Evolutionary conservation across 495 filamentous ascomycete genomes (phyloP), one percentile per base, ranked within the genome.

Genomic region (Hypoxylon lienhwacheense): DNA sequence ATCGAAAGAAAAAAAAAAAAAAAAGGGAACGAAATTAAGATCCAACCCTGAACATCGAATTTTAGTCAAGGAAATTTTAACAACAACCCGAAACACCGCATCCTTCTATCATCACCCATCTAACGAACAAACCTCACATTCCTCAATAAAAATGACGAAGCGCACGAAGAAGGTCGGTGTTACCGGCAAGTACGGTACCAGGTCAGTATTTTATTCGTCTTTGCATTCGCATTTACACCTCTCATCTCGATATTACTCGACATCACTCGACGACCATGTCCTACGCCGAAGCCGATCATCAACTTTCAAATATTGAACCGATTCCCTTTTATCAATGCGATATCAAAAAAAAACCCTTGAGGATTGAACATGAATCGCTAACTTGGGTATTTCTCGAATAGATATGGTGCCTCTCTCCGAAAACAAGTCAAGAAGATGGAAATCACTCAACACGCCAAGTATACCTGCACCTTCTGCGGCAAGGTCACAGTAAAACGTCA

Each of bases 341-440:
- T 21, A 0, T 24, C 17, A 25, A 42, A 21, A 49, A n/a, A n/a
- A n/a, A n/a, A n/a, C n/a, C n/a, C n/a, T n/a, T n/a, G n/a, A n/a
- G n/a, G n/a, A n/a, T n/a, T n/a, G n/a, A n/a, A n/a, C n/a, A n/a
- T n/a, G n/a, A 17, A 4, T 11, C 12, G 8, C 57, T 61, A 20
- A 61, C 35, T 7, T 28, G 4, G 3, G 6, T 26, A 36, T 3
- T 46, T 24, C 41, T 39, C 33, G 17, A 54, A 41, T 37, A 61
- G 93, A 86, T 98, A 98, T 77, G 93, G 93, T 87, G 93, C 93
- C 73, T 98, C 93, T 69, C 89, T 98, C 77, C 90, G 93, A 81
- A 98, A 97, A 83, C 93, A 97, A 76, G 89, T 97, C 72, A 98
- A 98, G 89, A 96, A 96, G 86, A 96, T 97, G 88, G 93, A 98